Evolutionary conservation across 2,329 filamentous ascomycete genomes (phyloP), one percentile per base, ranked within the genome.

Genomic region (Venturia nashicola): DNA sequence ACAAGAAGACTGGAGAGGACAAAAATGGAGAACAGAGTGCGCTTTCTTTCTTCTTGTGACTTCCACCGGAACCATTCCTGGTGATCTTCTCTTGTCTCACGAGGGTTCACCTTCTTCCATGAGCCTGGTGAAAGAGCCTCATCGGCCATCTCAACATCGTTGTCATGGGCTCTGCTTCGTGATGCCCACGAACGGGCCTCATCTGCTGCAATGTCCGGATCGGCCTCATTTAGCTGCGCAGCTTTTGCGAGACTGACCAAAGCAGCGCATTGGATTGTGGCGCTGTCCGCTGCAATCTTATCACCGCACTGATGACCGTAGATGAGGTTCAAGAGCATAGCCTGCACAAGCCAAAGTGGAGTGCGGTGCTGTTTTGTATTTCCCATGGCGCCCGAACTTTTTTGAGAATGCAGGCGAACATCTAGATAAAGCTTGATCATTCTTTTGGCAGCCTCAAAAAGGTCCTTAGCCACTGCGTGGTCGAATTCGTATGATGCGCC

Each of bases 291-390:
- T 27, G 91, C 89, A 63, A 86, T 87, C 77, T 95, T 93, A 73
- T 97, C 93, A 44, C 90, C 91, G 72, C 91, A 96, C 68, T 96
- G 95, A 74, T 97, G 90, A 16, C 93, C 93, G 72, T 96, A 97
- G 18, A 97, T 89, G 44, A 97, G 90, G 72, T 96, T 97, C 61
- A 99, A 81, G 9, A 97, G 80, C 93, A 97, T 97, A 0, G 93
- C 91, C 75, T 97, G 94, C 18, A 97, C 91, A 34, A 99, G 82
- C 92, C 93, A 97, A 48, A 97, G 81, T 0, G 93, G 93, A 2
- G 92, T 86, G 63, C 84, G 93, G 68, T 90, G 86, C 46, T 86
- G 82, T 18, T 85, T 81, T 61, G 82, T 82, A 65, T 90, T 87
- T 42, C 46, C 46, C 23, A 61, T 63, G 79, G 76, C 20, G 75